Evolutionary conservation across 2,329 filamentous ascomycete species (phyloP).

Genomic region (Scytalidium lignicola): DNA sequence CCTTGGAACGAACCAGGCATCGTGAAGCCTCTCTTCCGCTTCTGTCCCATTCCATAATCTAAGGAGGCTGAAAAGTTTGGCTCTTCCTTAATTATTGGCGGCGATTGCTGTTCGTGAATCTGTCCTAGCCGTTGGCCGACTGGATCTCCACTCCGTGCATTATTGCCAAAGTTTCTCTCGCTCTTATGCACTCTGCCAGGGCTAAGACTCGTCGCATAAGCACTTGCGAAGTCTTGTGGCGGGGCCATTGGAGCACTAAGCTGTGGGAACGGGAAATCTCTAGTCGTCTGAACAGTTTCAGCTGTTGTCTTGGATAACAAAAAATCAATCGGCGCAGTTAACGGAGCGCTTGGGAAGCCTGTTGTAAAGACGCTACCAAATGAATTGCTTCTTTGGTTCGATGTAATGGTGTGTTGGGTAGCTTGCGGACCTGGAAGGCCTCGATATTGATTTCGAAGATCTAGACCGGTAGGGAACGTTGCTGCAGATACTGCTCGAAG

Average conservation of each 20-base stretch:
- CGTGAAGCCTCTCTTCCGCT: constrained; percentile 24
- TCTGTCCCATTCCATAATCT: constrained; percentile 23
- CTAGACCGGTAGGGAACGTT: constrained; percentile 37
- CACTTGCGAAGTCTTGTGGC: constrained; percentile 41
- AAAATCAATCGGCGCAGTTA: constrained; percentile 50
- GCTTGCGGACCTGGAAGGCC: constrained; percentile 27
- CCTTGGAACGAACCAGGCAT: constrained; percentile 19
- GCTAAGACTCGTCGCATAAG: constrained; percentile 20
- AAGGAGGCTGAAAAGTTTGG: constrained; percentile 17
- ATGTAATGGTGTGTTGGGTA: constrained; percentile 11
- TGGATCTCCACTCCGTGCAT: too few relatives aligned
- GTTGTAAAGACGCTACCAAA: constrained; percentile 39
- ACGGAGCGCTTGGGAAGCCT: constrained; percentile 48
- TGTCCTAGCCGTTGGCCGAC: constrained; percentile 14
- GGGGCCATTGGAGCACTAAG: constrained; percentile 50
- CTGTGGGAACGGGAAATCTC: constrained; percentile 48
- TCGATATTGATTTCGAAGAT: constrained; percentile 42
- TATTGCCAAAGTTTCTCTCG: constrained; percentile 15
- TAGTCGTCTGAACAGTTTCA: constrained; percentile 30
- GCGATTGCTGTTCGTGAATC: constrained; percentile 13
- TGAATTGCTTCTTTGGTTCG: constrained; percentile 27
- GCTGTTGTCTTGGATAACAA: constrained; percentile 40
- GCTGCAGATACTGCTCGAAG: constrained; percentile 45
- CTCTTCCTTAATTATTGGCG: constrained; percentile 18
- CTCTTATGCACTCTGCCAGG: constrained; percentile 10